Evolutionary conservation across 2,329 filamentous ascomycete genomes (phyloP).

Genomic region (Lachnellula hyalina): DNA sequence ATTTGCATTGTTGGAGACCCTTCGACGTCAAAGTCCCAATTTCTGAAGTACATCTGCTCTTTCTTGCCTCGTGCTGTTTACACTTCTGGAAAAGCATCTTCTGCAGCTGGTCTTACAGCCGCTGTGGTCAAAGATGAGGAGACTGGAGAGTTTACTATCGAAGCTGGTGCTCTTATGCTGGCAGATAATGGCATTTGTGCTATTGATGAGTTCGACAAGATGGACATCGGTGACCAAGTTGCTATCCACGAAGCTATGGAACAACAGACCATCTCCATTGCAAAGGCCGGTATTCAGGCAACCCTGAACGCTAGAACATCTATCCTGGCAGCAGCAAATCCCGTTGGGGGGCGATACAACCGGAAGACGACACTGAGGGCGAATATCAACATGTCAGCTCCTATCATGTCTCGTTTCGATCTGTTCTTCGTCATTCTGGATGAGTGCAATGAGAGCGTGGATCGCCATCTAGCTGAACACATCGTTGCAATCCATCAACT

Average conservation of each 20-base stretch:
- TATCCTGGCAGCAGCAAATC: constrained; percentile 94
- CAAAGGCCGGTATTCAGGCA: constrained; percentile 96
- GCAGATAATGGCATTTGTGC: constrained; percentile 96
- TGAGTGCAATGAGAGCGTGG: constrained; percentile 88
- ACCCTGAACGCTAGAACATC: constrained; percentile 93
- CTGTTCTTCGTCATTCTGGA: constrained; percentile 97
- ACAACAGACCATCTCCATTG: constrained; percentile 98
- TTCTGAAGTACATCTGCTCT: constrained; percentile 95
- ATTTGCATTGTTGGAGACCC: constrained; percentile 98
- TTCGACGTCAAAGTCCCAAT: constrained; percentile 95
- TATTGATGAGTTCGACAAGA: constrained; percentile 99
- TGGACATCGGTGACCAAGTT: constrained; percentile 95
- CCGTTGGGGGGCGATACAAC: constrained; percentile 94
- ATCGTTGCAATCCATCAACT: constrained; percentile 93
- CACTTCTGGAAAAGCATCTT: constrained; percentile 95
- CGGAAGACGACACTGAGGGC: constrained; percentile 87
- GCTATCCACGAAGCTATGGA: constrained; percentile 99
- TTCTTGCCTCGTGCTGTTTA: constrained; percentile 96
- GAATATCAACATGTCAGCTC: constrained; percentile 98
- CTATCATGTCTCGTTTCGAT: constrained; percentile 99
- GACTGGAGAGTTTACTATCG: constrained; percentile 97
- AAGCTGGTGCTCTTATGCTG: constrained; percentile 95
- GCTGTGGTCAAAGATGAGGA: constrained; percentile 98
- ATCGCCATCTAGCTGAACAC: constrained; percentile 86
- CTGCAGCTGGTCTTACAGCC: constrained; percentile 92